These are phyloP conservation scores for Phialemoniopsis sp. DNA, from an alignment of 2,329 filamentous ascomycete species.

Conservation along the genomic window DNA sequence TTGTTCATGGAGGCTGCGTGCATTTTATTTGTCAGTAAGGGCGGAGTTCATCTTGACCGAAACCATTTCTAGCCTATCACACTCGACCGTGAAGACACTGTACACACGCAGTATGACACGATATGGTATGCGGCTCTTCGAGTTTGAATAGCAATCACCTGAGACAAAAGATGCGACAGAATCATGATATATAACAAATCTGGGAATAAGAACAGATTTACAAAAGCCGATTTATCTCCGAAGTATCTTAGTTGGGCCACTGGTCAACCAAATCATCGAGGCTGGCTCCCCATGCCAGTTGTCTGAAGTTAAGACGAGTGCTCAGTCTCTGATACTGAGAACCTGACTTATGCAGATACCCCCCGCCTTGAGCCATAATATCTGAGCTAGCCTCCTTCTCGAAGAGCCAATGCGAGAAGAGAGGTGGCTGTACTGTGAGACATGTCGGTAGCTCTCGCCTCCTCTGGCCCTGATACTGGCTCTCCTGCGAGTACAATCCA, in stretches of 20 bases:
- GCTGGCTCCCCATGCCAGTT: slow-evolving; percentile 11
- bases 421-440: slow-evolving; percentile 21
- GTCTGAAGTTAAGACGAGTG: slow-evolving; percentile 18
- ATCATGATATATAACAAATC: no score
- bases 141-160: no score
- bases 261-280: slow-evolving; percentile 13
- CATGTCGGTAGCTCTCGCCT: slow-evolving; percentile 10
- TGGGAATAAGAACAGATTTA: no score
- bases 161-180: no score
- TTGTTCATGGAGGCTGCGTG: no score
- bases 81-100: no score
- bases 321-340: slow-evolving; percentile 20
- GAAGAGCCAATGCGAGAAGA: slow-evolving; percentile 19
- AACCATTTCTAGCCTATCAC: no score
- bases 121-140: no score
- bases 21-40: no score
- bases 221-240: no score
- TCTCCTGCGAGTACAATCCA: slow-evolving; percentile 14
- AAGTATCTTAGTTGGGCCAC: slow-evolving; percentile 11
- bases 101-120: no score
- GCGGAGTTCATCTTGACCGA: no score
- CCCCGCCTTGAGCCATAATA: slow-evolving; percentile 19
- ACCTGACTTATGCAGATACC: slow-evolving; percentile 16
- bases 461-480: neutral
- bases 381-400: slow-evolving; percentile 17